Evolutionary conservation across 106 monocot species (phyloP).

Genomic region (Dioscorea zingiberensis): DNA sequence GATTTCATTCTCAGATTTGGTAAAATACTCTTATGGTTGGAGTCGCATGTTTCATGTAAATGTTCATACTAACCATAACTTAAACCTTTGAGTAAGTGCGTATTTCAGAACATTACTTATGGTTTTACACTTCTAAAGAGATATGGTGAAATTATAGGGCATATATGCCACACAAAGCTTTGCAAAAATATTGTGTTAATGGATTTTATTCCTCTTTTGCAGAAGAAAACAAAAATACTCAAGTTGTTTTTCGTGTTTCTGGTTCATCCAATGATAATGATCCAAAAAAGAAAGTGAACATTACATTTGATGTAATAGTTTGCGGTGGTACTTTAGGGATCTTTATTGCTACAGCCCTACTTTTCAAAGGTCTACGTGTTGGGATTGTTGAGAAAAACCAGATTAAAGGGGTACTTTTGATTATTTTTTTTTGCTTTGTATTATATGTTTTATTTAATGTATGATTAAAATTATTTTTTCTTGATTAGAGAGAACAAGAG

Average conservation of each 20-base stretch:
- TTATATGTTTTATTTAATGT: neutral
- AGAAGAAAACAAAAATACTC: slow-evolving; percentile 42
- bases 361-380: slow-evolving; percentile 66
- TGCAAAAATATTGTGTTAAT: slow-evolving; percentile 2
- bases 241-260: slow-evolving; percentile 51
- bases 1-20: too few relatives aligned
- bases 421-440: neutral
- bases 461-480: neutral
- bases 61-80: neutral
- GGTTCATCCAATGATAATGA: slow-evolving; percentile 23
- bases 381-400: slow-evolving; percentile 82
- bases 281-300: slow-evolving; percentile 5
- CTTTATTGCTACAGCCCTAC: slow-evolving; percentile 81
- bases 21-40: too few relatives aligned
- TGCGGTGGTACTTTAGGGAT: slow-evolving; percentile 97
- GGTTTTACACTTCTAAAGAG: neutral
- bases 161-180: too few relatives aligned
- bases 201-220: slow-evolving; percentile 12
- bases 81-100: neutral
- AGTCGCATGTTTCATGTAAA: too few relatives aligned
- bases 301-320: slow-evolving; percentile 67
- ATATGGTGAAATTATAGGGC: neutral
- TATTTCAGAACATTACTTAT: neutral
- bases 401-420: slow-evolving; percentile 65
- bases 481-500: slow-evolving; percentile 79